Conservation (phyloP, 768 basidiomycete species). For the Termitomyces sp. region DNA sequence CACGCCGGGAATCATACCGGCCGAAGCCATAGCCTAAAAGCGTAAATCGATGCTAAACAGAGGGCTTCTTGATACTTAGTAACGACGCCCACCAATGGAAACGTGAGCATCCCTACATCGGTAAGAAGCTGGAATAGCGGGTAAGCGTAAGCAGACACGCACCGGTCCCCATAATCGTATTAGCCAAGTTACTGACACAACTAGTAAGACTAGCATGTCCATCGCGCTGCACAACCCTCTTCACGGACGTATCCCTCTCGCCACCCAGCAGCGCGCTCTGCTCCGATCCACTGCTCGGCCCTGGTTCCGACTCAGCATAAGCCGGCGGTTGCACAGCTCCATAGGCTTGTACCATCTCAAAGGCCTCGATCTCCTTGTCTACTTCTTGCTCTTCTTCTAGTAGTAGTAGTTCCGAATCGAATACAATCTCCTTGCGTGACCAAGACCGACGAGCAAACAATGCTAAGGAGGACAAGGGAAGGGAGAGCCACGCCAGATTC, state of each 20-base stretch:
- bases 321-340: slow-evolving; percentile 41
- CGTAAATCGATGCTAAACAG: neutral
- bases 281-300: slow-evolving; percentile 34
- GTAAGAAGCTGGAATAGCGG: neutral
- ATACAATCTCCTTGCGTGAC: neutral
- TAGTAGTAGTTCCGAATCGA: neutral
- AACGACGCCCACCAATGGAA: slow-evolving; percentile 57
- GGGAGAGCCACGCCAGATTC: slow-evolving; percentile 17
- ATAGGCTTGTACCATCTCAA: slow-evolving; percentile 70
- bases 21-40: slow-evolving; percentile 78
- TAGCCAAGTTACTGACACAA: slow-evolving; percentile 74
- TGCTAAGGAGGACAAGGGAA: neutral
- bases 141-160: slow-evolving; percentile 19
- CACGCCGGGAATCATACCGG: slow-evolving; percentile 86
- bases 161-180: slow-evolving; percentile 93
- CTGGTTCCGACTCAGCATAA: slow-evolving; percentile 20
- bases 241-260: slow-evolving; percentile 19
- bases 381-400: slow-evolving; percentile 1
- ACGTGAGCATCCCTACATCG: slow-evolving; percentile 77
- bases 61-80: neutral
- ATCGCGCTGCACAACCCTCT: slow-evolving; percentile 28
- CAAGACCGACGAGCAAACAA: neutral
- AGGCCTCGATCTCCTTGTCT: slow-evolving; percentile 19
- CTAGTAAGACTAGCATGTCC: slow-evolving; percentile 68
- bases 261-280: slow-evolving; percentile 55